Base-by-base conservation (phyloP, 2,329 filamentous ascomycete species). In the Dactylellina sp. region DNA sequence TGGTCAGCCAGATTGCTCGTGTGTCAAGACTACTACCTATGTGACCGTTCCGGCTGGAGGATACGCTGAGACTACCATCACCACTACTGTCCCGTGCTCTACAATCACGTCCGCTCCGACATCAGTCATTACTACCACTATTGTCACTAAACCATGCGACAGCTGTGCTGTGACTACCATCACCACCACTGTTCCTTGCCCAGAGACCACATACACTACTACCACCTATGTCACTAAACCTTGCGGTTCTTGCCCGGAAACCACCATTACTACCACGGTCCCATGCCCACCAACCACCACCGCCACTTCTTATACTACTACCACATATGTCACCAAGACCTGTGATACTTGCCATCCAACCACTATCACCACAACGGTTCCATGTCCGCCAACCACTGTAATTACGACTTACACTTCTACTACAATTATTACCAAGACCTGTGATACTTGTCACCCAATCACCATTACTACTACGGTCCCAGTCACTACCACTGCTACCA, bases 401-500 rank as follows among this genome's bases (percentile, higher is more conserved):
- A 12, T 32, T 6, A 49, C 52, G 7, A 49, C 52, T 0, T 57
- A 53, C 14, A 25, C 9, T 22, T 56, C 12, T 39, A 59, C 37
- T 12, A 37, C 32, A 2, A 46, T 46, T 22, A 60, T 46, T 22
- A 68, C 63, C 7, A 59, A 68, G 37, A 28, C 46, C 39, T 68
- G 63, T 18, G 35, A 68, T 16, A 50, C 47, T 24, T 68, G 63
- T 18, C 39, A 68, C 16, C 53, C 55, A 24, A 46, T 46, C 18
- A 68, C 63, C 2, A 18, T 60, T 20, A 60, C 55, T 7, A 46
- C 63, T n/a, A 68, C 53, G 9, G 37, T 68, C 28, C 63, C 63
- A n/a, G 46, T 42, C 11, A 61, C 56, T 1, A 46, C 35, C 2
- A 28, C 55, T n/a, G 24, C n/a, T 22, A 35, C 47, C 12, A 12